Evolutionary conservation across 2,329 filamentous ascomycete species (phyloP).

Genomic region (Elsinoe fawcettii): DNA sequence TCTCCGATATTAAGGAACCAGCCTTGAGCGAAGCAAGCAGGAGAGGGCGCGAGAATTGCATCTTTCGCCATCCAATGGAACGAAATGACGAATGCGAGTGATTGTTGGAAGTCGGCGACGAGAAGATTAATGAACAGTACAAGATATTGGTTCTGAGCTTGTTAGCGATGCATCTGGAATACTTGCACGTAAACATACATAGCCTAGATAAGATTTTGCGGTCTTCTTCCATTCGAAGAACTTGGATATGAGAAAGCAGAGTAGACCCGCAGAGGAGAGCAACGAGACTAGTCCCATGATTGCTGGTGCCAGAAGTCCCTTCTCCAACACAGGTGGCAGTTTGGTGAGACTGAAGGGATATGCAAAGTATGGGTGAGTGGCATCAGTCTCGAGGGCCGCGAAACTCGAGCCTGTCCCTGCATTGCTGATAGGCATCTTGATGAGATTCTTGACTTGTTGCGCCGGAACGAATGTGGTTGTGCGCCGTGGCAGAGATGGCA

Average conservation of each 20-base stretch:
- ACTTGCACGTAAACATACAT: slow-evolving; percentile 16
- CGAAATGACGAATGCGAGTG: slow-evolving; percentile 56
- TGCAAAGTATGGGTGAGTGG: slow-evolving; percentile 23
- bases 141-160: slow-evolving; percentile 53
- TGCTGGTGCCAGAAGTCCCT: slow-evolving; percentile 27
- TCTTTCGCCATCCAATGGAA: slow-evolving; percentile 50
- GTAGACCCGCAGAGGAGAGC: slow-evolving; percentile 23
- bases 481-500: not conserved
- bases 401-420: slow-evolving; percentile 7
- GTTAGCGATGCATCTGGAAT: not conserved
- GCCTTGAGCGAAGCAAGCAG: slow-evolving; percentile 57
- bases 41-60: slow-evolving; percentile 46
- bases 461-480: not conserved
- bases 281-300: slow-evolving; percentile 26
- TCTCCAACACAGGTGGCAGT: slow-evolving; percentile 20
- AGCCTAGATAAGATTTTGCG: slow-evolving; percentile 26
- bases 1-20: slow-evolving; percentile 62
- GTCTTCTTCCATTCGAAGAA: slow-evolving; percentile 27
- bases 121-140: slow-evolving; percentile 63
- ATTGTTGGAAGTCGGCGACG: slow-evolving; percentile 60
- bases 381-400: slow-evolving; percentile 6
- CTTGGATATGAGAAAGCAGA: slow-evolving; percentile 26
- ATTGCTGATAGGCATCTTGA: slow-evolving; percentile 13
- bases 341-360: slow-evolving; percentile 25
- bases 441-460: not conserved